These are phyloP conservation scores for Gnetum montanum DNA, from an alignment of 75 land plant genomes.

Conservation along the genomic window DNA sequence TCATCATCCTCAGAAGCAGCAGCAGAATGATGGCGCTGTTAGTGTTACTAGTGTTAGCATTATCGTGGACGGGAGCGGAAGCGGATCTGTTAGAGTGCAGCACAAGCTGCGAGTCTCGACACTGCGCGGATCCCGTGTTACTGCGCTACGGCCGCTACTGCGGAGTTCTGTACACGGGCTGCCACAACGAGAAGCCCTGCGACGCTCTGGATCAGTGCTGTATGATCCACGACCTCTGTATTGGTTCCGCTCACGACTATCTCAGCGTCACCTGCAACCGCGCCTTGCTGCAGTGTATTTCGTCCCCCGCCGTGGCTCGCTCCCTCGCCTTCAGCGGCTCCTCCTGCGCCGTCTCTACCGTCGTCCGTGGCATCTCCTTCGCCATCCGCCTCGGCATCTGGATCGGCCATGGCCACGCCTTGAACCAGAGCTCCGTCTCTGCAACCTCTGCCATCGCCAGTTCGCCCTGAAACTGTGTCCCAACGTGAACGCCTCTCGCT, in stretches of 20 bases:
- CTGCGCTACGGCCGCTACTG: slow-evolving; percentile 83
- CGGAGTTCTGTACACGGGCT: slow-evolving; percentile 78
- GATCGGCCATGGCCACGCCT: no score
- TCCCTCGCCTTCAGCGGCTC: not conserved
- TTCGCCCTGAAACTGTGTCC: no score
- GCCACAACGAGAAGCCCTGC: slow-evolving; percentile 72
- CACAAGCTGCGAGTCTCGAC: no score
- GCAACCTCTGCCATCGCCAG: no score
- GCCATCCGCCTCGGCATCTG: not conserved
- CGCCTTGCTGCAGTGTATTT: not conserved
- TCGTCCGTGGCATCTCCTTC: not conserved
- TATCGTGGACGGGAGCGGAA: no score
- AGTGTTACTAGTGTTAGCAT: no score
- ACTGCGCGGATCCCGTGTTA: slow-evolving; percentile 22
- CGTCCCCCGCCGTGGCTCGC: not conserved
- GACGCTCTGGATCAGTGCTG: slow-evolving; percentile 87
- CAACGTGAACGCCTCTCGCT: no score
- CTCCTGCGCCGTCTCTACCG: not conserved
- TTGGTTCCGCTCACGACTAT: not conserved
- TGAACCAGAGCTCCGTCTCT: no score
- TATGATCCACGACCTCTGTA: slow-evolving; percentile 68
- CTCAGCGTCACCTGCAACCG: not conserved
- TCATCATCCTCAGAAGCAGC: no score
- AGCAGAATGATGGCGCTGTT: no score
- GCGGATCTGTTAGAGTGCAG: no score